Evolutionary conservation across 768 basidiomycete genomes (phyloP).

Genomic region (Russula dissimulans): DNA sequence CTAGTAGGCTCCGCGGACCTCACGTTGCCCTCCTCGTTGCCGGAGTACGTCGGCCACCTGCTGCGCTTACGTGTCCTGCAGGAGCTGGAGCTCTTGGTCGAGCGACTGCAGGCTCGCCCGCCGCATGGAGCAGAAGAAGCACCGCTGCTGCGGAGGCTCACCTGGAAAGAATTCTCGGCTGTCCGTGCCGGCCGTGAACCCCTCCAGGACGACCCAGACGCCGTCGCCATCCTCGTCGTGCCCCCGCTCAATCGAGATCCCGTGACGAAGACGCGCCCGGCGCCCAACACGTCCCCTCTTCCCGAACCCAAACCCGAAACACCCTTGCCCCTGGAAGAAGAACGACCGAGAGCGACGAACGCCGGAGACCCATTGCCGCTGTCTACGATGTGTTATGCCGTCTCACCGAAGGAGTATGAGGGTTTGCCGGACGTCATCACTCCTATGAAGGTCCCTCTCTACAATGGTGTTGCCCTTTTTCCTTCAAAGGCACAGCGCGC

Average conservation of each 20-base stretch:
- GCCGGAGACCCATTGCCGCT: constrained; percentile 22
- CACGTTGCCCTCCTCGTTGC: constrained; percentile 35
- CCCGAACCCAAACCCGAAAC: neutral
- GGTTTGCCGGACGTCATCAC: constrained; percentile 26
- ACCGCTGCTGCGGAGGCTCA: constrained; percentile 52
- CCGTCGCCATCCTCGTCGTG: constrained; percentile 58
- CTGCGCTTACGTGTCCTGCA: constrained; percentile 68
- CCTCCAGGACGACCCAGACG: constrained; percentile 42
- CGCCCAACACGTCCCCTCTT: constrained; percentile 11
- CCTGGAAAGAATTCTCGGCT: constrained; percentile 46
- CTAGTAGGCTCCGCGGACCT: constrained; percentile 20
- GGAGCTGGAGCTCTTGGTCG: constrained; percentile 55
- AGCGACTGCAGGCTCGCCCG: constrained; percentile 31
- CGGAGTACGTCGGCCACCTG: constrained; percentile 51
- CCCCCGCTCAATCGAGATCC: constrained; percentile 55
- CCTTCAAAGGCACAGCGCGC: constrained; percentile 54
- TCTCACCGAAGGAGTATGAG: constrained; percentile 6
- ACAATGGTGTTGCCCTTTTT: constrained; percentile 58
- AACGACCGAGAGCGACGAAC: neutral
- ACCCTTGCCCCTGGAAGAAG: neutral
- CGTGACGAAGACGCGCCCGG: constrained; percentile 35
- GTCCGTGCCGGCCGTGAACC: constrained; percentile 36
- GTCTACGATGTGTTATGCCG: constrained; percentile 24
- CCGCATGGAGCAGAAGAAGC: constrained; percentile 21
- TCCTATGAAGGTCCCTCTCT: constrained; percentile 43